Evolutionary conservation across 345 rosid genomes (phyloP).

Genomic region (Ricinus communis): DNA sequence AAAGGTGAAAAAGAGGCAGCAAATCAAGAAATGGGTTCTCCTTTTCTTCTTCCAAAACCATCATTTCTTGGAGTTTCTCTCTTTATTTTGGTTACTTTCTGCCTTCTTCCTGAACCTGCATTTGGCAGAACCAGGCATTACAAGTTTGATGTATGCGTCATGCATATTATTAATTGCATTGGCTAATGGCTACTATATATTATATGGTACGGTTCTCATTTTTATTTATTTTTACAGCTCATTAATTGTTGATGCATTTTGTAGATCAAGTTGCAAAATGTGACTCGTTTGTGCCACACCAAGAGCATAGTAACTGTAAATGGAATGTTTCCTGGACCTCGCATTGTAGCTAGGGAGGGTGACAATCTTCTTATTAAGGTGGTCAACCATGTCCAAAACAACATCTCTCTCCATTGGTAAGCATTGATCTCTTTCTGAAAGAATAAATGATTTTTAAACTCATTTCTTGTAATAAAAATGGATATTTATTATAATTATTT

Average conservation of each 20-base stretch:
- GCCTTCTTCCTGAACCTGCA: conserved; percentile 6
- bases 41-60: conserved; percentile 34
- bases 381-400: conserved; percentile 26
- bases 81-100: conserved; percentile 2
- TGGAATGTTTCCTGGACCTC: conserved; percentile 31
- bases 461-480: no score
- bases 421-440: neutral
- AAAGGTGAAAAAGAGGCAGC: conserved; percentile 12
- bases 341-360: conserved; percentile 31
- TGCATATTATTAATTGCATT: neutral
- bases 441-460: no score
- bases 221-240: no score
- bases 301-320: conserved; percentile 29
- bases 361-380: conserved; percentile 26
- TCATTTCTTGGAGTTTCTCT: conserved; percentile 13
- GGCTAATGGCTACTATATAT: neutral
- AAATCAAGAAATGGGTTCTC: conserved; percentile 28
- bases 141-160: conserved; percentile 24
- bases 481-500: no score
- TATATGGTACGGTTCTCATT: no score
- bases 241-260: neutral
- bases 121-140: conserved; percentile 27
- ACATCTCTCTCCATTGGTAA: conserved; percentile 31
- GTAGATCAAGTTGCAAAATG: conserved; percentile 28
- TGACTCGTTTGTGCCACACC: conserved; percentile 31